Percentiles rank a stretch among this genome's conserved stretches.
phyloP scores from a whole-genome alignment of 129 eudicot genomes.

The Dittrichia graveolens region DNA sequence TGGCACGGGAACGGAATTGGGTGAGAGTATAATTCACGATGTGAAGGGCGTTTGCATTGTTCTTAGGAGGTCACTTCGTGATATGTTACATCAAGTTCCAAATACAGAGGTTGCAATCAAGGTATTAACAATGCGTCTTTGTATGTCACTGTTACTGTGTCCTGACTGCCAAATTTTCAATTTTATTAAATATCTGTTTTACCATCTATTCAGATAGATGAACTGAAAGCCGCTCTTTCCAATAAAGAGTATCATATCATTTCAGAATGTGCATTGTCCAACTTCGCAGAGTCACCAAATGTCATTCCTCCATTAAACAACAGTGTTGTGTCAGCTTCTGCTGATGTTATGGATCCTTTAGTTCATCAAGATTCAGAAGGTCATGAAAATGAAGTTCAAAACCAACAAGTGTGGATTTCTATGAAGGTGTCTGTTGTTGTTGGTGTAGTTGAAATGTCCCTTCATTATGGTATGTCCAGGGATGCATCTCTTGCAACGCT shows the following conservation, averaged over 20 bases:
- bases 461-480: conserved; percentile 77
- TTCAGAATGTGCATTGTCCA: conserved; percentile 84
- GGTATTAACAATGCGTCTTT: conserved; percentile 43
- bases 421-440: conserved; percentile 73
- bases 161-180: background rate
- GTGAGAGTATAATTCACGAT: conserved; percentile 90
- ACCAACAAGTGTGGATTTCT: conserved; percentile 53
- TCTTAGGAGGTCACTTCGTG: conserved; percentile 87
- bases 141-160: background rate
- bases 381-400: conserved; percentile 48
- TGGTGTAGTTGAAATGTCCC: conserved; percentile 75
- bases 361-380: conserved; percentile 43
- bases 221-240: conserved; percentile 82
- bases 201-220: conserved; percentile 60
- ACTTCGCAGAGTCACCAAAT: conserved; percentile 85
- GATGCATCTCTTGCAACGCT: conserved; percentile 90
- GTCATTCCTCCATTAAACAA: conserved; percentile 54
- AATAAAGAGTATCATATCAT: conserved; percentile 88
- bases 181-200: conserved; percentile 14
- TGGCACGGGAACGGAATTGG: conserved; percentile 73
- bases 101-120: conserved; percentile 65
- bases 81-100: conserved; percentile 82
- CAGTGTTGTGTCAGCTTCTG: conserved; percentile 37
- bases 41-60: conserved; percentile 82
- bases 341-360: conserved; percentile 36